A percentile compares a stretch with the other conserved stretches of the same genome.
Conservation (phyloP, 2,329 filamentous ascomycete genomes). For the Aspergillus neotritici region DNA sequence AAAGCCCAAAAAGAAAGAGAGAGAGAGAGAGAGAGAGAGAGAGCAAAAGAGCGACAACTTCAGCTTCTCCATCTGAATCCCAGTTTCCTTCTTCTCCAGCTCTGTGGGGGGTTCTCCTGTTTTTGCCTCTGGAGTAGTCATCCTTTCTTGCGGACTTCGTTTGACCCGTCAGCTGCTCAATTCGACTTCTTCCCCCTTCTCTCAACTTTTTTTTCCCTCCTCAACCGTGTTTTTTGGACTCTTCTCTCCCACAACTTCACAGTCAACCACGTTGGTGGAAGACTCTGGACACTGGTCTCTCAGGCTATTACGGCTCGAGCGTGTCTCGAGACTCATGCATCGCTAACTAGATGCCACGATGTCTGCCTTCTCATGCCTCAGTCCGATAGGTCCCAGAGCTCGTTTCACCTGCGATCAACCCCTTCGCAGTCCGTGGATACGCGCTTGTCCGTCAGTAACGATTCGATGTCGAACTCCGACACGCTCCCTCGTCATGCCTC, state of each 20-base stretch:
- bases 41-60: slow-evolving; percentile 2
- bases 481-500: slow-evolving; percentile 20
- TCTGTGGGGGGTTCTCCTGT: background rate
- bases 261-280: slow-evolving; percentile 8
- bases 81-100: background rate
- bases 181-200: background rate
- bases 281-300: slow-evolving; percentile 7
- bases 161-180: background rate
- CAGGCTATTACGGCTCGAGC: slow-evolving; percentile 14
- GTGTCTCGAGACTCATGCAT: slow-evolving; percentile 26
- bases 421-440: slow-evolving; percentile 39
- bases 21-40: slow-evolving; percentile 5
- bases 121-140: background rate
- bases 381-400: slow-evolving; percentile 51
- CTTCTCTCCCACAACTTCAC: slow-evolving; percentile 1
- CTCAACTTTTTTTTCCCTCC: background rate
- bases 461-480: slow-evolving; percentile 28
- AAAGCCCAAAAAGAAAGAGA: slow-evolving; percentile 10
- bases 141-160: background rate
- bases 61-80: background rate
- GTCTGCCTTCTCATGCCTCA: slow-evolving; percentile 60
- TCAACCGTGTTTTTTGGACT: background rate
- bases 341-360: slow-evolving; percentile 48
- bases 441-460: slow-evolving; percentile 16
- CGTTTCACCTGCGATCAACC: slow-evolving; percentile 44